Conservation (phyloP, 257 asterid species). For the Gentiana straminea region DNA sequence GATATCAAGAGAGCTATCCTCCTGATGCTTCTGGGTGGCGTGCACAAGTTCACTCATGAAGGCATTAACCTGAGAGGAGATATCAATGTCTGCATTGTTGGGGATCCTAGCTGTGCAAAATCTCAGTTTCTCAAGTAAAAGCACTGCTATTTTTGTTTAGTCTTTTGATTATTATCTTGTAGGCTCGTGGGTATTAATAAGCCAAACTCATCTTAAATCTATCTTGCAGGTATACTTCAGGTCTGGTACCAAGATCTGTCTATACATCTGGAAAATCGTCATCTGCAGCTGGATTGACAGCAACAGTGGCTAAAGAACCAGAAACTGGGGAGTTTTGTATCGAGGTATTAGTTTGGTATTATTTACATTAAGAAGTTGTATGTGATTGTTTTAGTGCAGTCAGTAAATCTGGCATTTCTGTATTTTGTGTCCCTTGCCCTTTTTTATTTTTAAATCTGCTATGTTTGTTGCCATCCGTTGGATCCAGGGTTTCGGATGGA, state of each 20-base stretch:
- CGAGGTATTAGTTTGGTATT: slow-evolving; percentile 43
- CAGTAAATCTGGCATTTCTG: too few species aligned
- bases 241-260: slow-evolving; percentile 91
- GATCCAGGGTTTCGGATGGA: too few species aligned
- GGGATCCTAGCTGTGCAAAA: slow-evolving; percentile 99
- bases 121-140: slow-evolving; percentile 90
- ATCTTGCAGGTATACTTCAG: slow-evolving; percentile 60
- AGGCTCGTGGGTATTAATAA: neutral
- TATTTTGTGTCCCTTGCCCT: too few species aligned
- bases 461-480: too few species aligned
- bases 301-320: slow-evolving; percentile 99
- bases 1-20: slow-evolving; percentile 93
- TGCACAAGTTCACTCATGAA: slow-evolving; percentile 90
- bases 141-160: neutral
- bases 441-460: too few species aligned
- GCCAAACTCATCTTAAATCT: slow-evolving; percentile 10
- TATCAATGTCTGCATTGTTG: slow-evolving; percentile 93
- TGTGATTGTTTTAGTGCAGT: too few species aligned
- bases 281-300: slow-evolving; percentile 98
- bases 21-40: slow-evolving; percentile 97
- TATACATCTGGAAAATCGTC: slow-evolving; percentile 98
- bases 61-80: slow-evolving; percentile 98
- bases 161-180: slow-evolving; percentile 7
- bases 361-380: neutral
- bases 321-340: slow-evolving; percentile 99